phyloP scores from a whole-genome alignment of 2,329 filamentous ascomycete species.

The Trichophyton schoenleinii region DNA sequence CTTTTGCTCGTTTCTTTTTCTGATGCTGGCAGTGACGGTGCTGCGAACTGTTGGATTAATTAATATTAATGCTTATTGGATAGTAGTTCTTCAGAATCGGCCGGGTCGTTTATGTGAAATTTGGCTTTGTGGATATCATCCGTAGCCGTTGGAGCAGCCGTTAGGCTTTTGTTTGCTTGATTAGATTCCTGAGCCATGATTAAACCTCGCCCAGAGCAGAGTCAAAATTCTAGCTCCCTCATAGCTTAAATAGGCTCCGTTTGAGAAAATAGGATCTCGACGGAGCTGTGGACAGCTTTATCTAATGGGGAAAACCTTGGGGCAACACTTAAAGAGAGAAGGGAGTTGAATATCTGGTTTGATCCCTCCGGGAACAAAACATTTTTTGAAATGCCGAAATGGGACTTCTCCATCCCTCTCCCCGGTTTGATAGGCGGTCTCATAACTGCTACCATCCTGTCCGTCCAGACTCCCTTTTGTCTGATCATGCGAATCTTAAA shows the following conservation, averaged over 20 bases:
- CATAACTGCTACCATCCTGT: neutral
- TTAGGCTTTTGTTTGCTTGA: neutral
- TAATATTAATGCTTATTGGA: neutral
- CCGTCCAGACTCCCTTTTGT: neutral
- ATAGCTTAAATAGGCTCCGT: neutral
- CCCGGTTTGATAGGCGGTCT: neutral
- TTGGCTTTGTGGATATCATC: neutral
- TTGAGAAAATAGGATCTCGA: neutral
- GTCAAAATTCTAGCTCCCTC: neutral
- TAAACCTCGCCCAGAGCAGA: neutral
- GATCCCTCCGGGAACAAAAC: neutral
- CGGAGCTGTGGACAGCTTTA: neutral
- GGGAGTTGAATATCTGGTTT: neutral
- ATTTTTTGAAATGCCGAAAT: neutral
- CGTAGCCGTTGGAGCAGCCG: neutral
- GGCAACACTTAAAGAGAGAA: neutral
- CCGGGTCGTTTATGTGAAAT: neutral
- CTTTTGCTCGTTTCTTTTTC: too few species aligned
- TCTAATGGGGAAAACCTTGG: neutral
- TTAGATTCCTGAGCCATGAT: neutral
- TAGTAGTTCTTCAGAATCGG: neutral
- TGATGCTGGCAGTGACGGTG: neutral
- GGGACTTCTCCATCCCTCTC: neutral
- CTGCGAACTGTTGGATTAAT: neutral
- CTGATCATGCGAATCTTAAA: neutral